These are phyloP conservation scores for Hermanozyma aechmeae DNA, from an alignment of 805 yeast species.

Conservation along the genomic window DNA sequence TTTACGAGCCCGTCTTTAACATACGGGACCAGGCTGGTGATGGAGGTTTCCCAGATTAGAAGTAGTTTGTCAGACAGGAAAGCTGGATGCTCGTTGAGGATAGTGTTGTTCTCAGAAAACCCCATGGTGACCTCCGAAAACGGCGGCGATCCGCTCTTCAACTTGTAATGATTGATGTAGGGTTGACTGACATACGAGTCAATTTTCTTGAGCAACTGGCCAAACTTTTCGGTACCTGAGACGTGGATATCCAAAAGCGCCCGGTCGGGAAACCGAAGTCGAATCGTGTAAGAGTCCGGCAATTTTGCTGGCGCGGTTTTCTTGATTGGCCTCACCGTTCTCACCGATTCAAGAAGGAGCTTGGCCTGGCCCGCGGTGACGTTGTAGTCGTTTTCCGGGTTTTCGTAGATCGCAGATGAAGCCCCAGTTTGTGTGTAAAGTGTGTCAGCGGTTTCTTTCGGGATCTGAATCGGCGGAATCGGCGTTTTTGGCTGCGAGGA, in stretches of 20 bases:
- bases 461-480: too few species aligned
- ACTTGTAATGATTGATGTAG: conserved; percentile 19
- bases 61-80: conserved; percentile 22
- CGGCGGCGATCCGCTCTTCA: conserved; percentile 31
- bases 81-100: conserved; percentile 18
- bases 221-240: conserved; percentile 21
- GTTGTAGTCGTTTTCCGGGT: conserved; percentile 34
- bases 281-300: conserved; percentile 20
- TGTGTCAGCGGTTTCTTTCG: too few species aligned
- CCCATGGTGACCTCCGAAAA: conserved; percentile 18
- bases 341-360: too few species aligned
- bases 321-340: too few species aligned
- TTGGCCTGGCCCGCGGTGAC: conserved; percentile 29
- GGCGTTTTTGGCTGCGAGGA: too few species aligned
- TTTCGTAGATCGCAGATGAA: conserved; percentile 26
- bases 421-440: too few species aligned
- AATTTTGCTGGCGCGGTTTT: conserved; percentile 5
- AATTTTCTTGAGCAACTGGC: conserved; percentile 25
- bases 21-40: conserved; percentile 15
- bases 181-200: conserved; percentile 21
- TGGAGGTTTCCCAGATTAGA: conserved; percentile 27
- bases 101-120: conserved; percentile 17
- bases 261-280: conserved; percentile 32
- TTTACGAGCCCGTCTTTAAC: conserved; percentile 11
- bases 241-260: conserved; percentile 25